Evolutionary conservation across 805 yeast genomes (phyloP).

Genomic region (Candida ipomoeae): DNA sequence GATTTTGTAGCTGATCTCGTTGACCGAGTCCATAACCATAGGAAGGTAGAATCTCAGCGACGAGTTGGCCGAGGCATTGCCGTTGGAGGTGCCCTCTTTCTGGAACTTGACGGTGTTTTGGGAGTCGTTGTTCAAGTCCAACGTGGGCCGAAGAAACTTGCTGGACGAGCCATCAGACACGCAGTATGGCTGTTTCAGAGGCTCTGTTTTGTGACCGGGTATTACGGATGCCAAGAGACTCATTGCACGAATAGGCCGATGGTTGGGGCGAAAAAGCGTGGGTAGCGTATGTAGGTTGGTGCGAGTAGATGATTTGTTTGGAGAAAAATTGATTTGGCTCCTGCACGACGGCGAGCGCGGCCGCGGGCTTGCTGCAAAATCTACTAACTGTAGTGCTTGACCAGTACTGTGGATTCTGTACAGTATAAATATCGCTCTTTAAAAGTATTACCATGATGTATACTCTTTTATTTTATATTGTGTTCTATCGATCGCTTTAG

Average conservation of each 20-base stretch:
- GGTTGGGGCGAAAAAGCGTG: not conserved
- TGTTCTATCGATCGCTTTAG: too few relatives aligned
- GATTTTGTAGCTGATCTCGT: constrained; percentile 41
- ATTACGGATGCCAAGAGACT: constrained; percentile 20
- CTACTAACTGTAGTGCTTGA: too few relatives aligned
- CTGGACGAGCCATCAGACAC: constrained; percentile 1
- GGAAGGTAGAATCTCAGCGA: constrained; percentile 31
- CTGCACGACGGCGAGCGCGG: constrained; percentile 4
- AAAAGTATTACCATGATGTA: too few relatives aligned
- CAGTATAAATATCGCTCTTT: too few relatives aligned
- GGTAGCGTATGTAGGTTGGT: constrained; percentile 1
- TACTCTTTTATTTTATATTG: too few relatives aligned
- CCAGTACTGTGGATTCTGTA: too few relatives aligned
- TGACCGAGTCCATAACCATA: constrained; percentile 29
- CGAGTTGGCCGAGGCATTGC: constrained; percentile 20
- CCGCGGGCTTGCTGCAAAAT: constrained; percentile 3
- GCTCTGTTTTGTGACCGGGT: constrained; percentile 8
- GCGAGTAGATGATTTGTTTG: constrained; percentile 4
- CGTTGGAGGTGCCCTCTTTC: constrained; percentile 20
- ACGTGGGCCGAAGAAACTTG: constrained; percentile 31
- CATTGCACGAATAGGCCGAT: constrained; percentile 8
- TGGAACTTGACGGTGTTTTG: constrained; percentile 30
- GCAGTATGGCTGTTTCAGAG: not conserved
- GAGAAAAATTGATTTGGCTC: constrained; percentile 4
- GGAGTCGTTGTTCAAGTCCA: constrained; percentile 24